Conservation (phyloP, 768 basidiomycete species). For the Cyathus striatus region DNA sequence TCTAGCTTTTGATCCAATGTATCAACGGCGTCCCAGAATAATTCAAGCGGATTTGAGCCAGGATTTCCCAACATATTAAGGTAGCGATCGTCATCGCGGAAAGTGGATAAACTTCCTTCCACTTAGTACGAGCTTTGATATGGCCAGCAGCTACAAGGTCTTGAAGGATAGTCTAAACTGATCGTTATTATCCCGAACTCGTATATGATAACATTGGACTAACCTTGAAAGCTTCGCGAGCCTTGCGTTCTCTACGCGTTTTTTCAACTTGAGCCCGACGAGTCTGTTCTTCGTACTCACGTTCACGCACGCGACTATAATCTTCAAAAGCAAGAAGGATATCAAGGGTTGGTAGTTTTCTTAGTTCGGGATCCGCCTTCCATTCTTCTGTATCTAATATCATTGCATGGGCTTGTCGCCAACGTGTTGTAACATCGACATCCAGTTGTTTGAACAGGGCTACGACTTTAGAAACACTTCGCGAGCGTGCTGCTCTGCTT, state of each 20-base stretch:
- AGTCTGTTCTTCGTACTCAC: constrained; percentile 88
- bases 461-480: constrained; percentile 81
- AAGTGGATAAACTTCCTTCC: constrained; percentile 85
- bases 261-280: constrained; percentile 78
- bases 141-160: constrained; percentile 61
- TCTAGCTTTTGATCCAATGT: constrained; percentile 82
- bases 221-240: constrained; percentile 88
- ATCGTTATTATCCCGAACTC: not conserved
- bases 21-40: constrained; percentile 95
- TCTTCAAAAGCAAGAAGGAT: constrained; percentile 93
- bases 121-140: constrained; percentile 80
- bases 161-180: constrained; percentile 59
- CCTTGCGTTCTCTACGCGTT: constrained; percentile 80
- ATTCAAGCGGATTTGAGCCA: constrained; percentile 91
- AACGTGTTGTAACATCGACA: constrained; percentile 91
- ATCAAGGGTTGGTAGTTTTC: constrained; percentile 83
- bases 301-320: constrained; percentile 83
- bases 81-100: constrained; percentile 81
- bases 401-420: constrained; percentile 78
- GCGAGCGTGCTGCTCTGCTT: constrained; percentile 66
- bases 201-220: constrained; percentile 7
- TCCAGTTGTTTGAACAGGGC: constrained; percentile 80
- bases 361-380: constrained; percentile 71
- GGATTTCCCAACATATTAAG: constrained; percentile 84
- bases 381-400: constrained; percentile 77